These are phyloP conservation scores for Arthromyces matolae DNA, from an alignment of 768 basidiomycete genomes.

Conservation along the genomic window DNA sequence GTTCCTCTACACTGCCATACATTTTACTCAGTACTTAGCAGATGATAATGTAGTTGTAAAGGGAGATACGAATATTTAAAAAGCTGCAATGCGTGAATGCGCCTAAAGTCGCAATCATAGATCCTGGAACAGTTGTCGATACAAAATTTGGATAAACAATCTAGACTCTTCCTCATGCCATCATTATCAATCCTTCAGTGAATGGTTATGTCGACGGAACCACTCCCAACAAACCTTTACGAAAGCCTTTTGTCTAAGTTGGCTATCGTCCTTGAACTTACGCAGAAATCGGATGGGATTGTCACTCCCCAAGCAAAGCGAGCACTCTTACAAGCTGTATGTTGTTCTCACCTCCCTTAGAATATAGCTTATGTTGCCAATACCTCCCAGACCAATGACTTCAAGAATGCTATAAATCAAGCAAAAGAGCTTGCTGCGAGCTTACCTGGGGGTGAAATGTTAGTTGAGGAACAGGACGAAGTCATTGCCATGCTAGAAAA, in stretches of 20 bases:
- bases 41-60: no score
- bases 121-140: neutral
- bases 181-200: neutral
- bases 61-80: no score
- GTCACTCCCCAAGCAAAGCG: slow-evolving; percentile 60
- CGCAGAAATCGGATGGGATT: slow-evolving; percentile 52
- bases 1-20: no score
- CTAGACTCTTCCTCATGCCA: neutral
- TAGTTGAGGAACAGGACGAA: slow-evolving; percentile 65
- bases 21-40: no score
- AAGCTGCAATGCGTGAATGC: no score
- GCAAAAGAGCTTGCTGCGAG: slow-evolving; percentile 56
- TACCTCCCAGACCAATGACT: slow-evolving; percentile 59
- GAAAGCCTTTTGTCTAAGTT: slow-evolving; percentile 58
- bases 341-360: neutral
- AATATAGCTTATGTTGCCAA: neutral
- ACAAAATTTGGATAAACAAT: slow-evolving; percentile 1
- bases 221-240: slow-evolving; percentile 47
- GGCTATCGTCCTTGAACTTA: slow-evolving; percentile 55
- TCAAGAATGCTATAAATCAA: slow-evolving; percentile 52
- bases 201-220: slow-evolving; percentile 24
- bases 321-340: slow-evolving; percentile 60
- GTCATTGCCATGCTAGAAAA: slow-evolving; percentile 66
- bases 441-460: slow-evolving; percentile 72
- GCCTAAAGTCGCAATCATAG: no score